Evolutionary conservation across 192 early-diverging fungal genomes (phyloP).

Genomic region (Rhizophagus sp.): DNA sequence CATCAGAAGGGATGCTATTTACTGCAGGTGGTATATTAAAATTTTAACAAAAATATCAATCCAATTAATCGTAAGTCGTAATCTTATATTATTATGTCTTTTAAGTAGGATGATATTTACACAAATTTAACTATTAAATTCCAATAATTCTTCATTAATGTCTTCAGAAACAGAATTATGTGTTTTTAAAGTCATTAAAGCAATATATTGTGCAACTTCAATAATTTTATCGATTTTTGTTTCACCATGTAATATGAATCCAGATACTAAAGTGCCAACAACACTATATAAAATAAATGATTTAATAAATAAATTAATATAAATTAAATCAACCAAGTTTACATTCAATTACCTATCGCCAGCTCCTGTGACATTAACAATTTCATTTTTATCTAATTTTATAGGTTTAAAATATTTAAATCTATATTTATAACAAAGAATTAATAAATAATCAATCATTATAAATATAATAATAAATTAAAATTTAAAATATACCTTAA

Average conservation of each 20-base stretch:
- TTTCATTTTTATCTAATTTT: conserved; percentile 28
- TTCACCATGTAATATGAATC: conserved; percentile 33
- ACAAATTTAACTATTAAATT: background rate
- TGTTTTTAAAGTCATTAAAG: conserved; percentile 41
- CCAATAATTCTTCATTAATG: background rate
- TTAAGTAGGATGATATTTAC: no score
- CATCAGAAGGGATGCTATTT: no score
- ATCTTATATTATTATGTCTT: no score
- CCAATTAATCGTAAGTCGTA: no score
- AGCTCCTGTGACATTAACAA: conserved; percentile 74
- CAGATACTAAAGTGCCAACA: conserved; percentile 68
- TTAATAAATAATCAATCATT: background rate
- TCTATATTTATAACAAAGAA: background rate
- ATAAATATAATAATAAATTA: background rate
- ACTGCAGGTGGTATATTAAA: no score
- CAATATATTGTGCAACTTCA: conserved; percentile 36
- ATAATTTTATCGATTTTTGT: conserved; percentile 35
- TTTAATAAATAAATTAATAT: background rate
- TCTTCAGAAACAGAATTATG: conserved; percentile 36
- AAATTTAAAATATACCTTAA: background rate
- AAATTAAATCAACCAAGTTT: background rate
- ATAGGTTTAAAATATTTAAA: conserved; percentile 42
- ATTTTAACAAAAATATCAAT: no score
- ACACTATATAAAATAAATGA: conserved; percentile 51
- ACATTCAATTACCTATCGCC: conserved; percentile 62